Conservation (phyloP, 305 asterid genomes). For the Solanum aculeatissimum region DNA sequence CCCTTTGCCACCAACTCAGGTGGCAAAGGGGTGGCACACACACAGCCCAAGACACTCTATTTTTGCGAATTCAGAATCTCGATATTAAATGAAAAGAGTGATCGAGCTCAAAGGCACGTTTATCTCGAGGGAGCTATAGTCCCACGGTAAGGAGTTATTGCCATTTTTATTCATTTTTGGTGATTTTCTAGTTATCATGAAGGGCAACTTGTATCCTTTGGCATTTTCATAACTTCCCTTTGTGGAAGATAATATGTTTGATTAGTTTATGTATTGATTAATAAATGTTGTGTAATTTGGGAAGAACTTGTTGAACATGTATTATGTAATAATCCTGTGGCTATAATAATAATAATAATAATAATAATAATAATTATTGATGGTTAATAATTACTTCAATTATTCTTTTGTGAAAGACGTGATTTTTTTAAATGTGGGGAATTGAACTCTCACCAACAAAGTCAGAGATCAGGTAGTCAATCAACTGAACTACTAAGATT, state of each 20-base stretch:
- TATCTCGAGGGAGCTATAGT: background rate
- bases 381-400: background rate
- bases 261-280: background rate
- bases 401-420: no score
- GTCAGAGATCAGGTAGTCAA: no score
- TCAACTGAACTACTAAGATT: no score
- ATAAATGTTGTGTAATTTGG: background rate
- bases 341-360: background rate
- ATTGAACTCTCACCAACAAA: no score
- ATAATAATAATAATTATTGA: background rate
- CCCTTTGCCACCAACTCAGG: background rate
- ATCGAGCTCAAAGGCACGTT: background rate
- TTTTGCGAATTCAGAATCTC: background rate
- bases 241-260: background rate
- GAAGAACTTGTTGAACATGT: background rate
- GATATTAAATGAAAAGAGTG: background rate
- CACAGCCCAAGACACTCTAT: background rate
- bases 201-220: slow-evolving; percentile 82
- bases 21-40: background rate
- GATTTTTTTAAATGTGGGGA: no score
- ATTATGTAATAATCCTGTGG: background rate
- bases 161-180: background rate
- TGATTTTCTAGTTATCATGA: background rate
- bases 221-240: slow-evolving; percentile 28
- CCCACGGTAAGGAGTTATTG: background rate